Evolutionary conservation across 306 rosid species (phyloP), one percentile per base, ranked within the genome.

Genomic region (Boehmeria nivea): DNA sequence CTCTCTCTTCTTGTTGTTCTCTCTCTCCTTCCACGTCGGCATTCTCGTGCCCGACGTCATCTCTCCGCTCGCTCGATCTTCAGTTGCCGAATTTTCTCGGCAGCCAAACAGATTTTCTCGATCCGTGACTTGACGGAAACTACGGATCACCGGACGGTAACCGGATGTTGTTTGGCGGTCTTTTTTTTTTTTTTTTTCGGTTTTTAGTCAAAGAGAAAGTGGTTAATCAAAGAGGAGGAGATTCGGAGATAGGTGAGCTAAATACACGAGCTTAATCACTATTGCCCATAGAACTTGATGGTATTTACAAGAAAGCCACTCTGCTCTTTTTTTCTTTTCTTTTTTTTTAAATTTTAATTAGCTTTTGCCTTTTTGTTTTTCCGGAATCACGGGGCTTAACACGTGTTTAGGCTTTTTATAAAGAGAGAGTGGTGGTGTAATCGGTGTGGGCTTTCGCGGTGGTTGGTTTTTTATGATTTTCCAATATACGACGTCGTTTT

Each of bases 11-110:
- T 81, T 81, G 57, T 81, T 81, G 68, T 81, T 81, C 57, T 81
- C 86, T 56, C 86, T 76, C 68, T 81, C 86, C 76, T 73, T 81
- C 83, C 86, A 81, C 60, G 86, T 81, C 44, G 86, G 86, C 83
- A 81, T 76, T 70, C 86, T 76, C n/a, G 83, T 11, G 16, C 80
- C 86, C 15, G 80, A 66, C 54, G 86, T 67, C 86, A 80, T 80
- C 59, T 16, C 59, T 23, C 14, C 3, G 5, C 21, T 3, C 2
- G 21, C 18, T 3, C 13, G n/a, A n/a, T n/a, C n/a, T n/a, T n/a
- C n/a, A n/a, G n/a, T n/a, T 57, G 21, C 13, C 48, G 40, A 6
- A 45, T 52, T 57, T 73, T 53, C 79, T 28, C 31, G 66, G 55
- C 42, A 57, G 24, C 51, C 71, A 59, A 60, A 59, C 72, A 26